A percentile compares a stretch with the other conserved stretches of the same genome.
Conservation (phyloP, 768 basidiomycete genomes). For the Naganishia vishniacii region DNA sequence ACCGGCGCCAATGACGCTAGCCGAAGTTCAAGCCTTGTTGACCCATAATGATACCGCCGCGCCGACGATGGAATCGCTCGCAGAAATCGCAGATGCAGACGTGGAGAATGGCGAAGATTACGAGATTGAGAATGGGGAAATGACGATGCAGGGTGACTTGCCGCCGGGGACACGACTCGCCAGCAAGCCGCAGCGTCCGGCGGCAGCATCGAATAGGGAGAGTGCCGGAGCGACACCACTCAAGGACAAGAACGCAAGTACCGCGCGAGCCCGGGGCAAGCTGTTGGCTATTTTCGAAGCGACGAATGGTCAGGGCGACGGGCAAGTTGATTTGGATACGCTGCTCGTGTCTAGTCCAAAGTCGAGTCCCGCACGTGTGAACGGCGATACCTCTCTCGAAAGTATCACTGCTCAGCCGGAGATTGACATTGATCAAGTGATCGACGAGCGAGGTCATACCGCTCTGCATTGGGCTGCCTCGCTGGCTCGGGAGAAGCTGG, state of each 20-base stretch:
- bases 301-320: constrained; percentile 20
- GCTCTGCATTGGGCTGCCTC: constrained; percentile 89
- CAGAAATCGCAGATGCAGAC: constrained; percentile 24
- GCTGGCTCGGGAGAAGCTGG: constrained; percentile 63
- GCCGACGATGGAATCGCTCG: constrained; percentile 6
- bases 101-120: constrained; percentile 35
- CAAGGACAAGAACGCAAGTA: constrained; percentile 2
- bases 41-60: not conserved
- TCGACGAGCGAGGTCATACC: constrained; percentile 92
- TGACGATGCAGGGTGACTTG: constrained; percentile 23
- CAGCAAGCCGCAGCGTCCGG: constrained; percentile 39
- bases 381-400: constrained; percentile 34
- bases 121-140: constrained; percentile 22
- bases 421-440: constrained; percentile 70
- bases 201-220: constrained; percentile 30
- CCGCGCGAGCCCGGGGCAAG: constrained; percentile 28
- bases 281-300: constrained; percentile 45
- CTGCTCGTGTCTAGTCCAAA: constrained; percentile 10
- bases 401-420: constrained; percentile 26
- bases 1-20: constrained; percentile 16
- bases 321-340: constrained; percentile 34
- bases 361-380: constrained; percentile 23
- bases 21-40: constrained; percentile 7
- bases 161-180: constrained; percentile 38
- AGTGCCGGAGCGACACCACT: constrained; percentile 25